Base-by-base conservation (phyloP, 2,329 filamentous ascomycete species). In the Sclerotinia nivalis region DNA sequence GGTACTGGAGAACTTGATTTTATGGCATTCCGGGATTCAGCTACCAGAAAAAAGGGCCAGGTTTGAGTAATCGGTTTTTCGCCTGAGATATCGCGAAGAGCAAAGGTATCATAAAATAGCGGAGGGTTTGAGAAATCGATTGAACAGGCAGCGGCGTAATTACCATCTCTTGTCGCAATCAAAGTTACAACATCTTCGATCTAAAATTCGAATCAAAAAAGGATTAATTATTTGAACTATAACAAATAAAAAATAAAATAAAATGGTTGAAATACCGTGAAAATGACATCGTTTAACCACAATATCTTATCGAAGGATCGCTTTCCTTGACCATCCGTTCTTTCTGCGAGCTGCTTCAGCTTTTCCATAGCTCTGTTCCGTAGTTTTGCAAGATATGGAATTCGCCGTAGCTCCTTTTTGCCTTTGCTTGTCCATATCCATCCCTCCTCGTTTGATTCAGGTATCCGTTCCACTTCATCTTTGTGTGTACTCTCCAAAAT, bases 351-450 rank as follows among this genome's bases (percentile, higher is more conserved):
- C 25, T 84, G 82, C 40, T 84, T 76, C 72, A 93, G 76, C 12
- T 89, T 88, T 71, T 85, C 78, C 72, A 93, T 78, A n/a, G 86
- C 86, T 73, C 81, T 78, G 77, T 93, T 93, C 49, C 91, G 83
- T 68, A 90, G 74, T 47, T 80, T 82, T 1, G 91, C 85, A n/a
- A 93, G 81, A 75, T 89, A 92, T 0, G 90, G 89, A 71, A 93
- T 92, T 31, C 90, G 83, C 65, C 91, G 81, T 71, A 90, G 77
- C 75, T 89, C 87, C 84, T 73, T 59, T 28, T 80, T 82, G 0
- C 84, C 83, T 28, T 81, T 75, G 7, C 84, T 77, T n/a, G 87
- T 89, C 40, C 83, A 78, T 45, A 92, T 85, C 90, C 90, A 92
- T 2, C 71, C 68, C 52, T 43, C 58, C 8, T 68, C 67, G 1